Evolutionary conservation across 2,329 filamentous ascomycete species (phyloP), one percentile per base, ranked within the genome.

Genomic region (Epichloe gansuensis): DNA sequence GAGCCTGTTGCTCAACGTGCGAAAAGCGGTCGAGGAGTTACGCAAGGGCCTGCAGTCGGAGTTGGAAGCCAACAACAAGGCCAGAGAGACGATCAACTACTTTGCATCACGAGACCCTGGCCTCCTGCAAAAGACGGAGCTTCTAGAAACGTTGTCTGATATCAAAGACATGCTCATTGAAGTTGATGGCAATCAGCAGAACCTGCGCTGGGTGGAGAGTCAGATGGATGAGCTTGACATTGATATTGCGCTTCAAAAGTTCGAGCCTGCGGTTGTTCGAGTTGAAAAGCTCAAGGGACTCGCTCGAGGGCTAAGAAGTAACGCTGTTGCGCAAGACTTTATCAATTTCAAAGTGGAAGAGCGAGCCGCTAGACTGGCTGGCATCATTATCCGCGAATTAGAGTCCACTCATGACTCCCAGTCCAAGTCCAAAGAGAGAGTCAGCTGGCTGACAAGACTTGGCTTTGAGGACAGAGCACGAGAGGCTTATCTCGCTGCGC

Each of bases 221-320:
- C 89, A 97, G 68, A 87, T 98, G 66, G 93, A 98, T 63, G 89
- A 95, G 63, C 79, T 98, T 5, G 93, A 98, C 63, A 97, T 97
- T 60, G 85, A 95, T 60, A 90, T 98, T 61, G 91, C 93, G 0
- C 76, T 96, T 49, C 91, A 97, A 64, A 79, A 81, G 42, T 93
- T 95, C 58, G 89, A 96, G 60, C 79, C 84, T 21, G 87, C 93
- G 0, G 93, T 97, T 0, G 76, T 77, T 5, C 81, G 84, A 34
- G 85, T 96, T 1, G 93, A 97, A 67, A 89, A 87, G 62, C 75
- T 98, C 40, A 86, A 90, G 59, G 79, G 78, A 44, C 75, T 97
- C 25, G 86, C 87, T 1, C 82, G 85, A 55, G 81, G 84, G 1
- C 77, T 97, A 38, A 91, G 90, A 68, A 87, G 85, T 62, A 96